Base-by-base conservation (phyloP, 2,329 filamentous ascomycete species). In the Sporothrix sp. region DNA sequence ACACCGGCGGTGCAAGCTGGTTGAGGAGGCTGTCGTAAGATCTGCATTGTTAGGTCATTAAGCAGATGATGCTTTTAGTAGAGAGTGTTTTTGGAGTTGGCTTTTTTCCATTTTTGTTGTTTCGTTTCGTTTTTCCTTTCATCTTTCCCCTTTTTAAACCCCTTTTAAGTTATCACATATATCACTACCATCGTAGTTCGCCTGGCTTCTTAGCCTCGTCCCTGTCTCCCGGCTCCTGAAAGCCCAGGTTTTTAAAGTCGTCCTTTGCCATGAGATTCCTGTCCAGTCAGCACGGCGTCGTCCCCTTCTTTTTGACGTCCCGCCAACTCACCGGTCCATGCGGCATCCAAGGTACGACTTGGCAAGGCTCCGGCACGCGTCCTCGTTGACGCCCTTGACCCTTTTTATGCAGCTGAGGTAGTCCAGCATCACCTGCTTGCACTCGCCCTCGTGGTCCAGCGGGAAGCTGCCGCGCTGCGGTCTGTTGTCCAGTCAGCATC, bases 231-330 rank as follows among this genome's bases (percentile, higher is more conserved):
- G 58, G 44, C 27, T 79, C 74, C 6, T 73, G 70, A 59, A 95
- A 93, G 0, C 93, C 93, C 36, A 98, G 72, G 63, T 98, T 98
- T 67, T 86, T 88, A 68, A 97, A 93, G 53, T 95, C 87, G 63
- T 98, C 93, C 59, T 79, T 87, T 7, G 90, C 90, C 93, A 98
- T 98, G 28, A 98, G 72, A 63, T 97, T 96, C 59, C 89, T 89
- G 32, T 18, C 21, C n/a, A 30, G 50, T 32, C 20, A 32, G 39
- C 8, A 43, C 25, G 25, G 6, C 25, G 10, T 18, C 18, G 3
- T n/a, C 18, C n/a, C 20, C 7, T 21, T 23, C 4, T 6, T 1
- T 9, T 7, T 23, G 11, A 4, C 7, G 2, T 5, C 11, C 82
- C 64, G 72, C 18, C 11, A 2, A 35, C 52, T 16, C 10, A 95